A percentile compares a stretch with the other conserved stretches of the same genome.
These are phyloP conservation scores for Brassica hybrid DNA, from an alignment of 441 rosid genomes.

Conservation along the genomic window DNA sequence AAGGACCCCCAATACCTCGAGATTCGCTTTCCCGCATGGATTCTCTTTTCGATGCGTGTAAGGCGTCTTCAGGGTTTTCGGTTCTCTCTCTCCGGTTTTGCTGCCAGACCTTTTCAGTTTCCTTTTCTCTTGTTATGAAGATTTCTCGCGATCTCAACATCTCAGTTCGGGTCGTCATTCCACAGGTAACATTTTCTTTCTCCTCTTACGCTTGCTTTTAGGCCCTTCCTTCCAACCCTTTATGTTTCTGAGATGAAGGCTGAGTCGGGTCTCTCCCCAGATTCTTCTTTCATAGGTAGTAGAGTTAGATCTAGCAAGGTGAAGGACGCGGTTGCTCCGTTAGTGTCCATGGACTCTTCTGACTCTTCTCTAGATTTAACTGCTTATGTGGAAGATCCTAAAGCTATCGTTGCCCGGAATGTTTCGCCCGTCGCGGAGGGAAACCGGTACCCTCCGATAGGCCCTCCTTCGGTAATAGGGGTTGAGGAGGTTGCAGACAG, in stretches of 20 bases:
- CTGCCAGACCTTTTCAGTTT: not conserved
- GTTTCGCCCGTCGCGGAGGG: not conserved
- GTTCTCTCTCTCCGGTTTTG: not conserved
- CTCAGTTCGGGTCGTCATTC: not conserved
- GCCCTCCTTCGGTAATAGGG: not conserved
- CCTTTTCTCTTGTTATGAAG: not conserved
- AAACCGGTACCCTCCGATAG: not conserved
- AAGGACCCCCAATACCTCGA: no score
- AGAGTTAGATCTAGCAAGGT: no score
- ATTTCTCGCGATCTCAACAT: not conserved
- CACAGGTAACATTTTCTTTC: not conserved
- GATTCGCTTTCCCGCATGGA: not conserved
- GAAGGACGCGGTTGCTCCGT: no score
- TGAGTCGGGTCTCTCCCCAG: not conserved
- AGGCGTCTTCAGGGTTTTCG: not conserved
- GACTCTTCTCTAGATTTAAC: no score
- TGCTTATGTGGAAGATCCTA: not conserved
- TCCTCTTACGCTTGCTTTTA: not conserved
- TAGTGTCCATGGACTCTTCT: no score
- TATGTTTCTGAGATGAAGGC: not conserved
- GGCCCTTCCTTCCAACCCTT: not conserved
- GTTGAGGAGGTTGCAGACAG: not conserved
- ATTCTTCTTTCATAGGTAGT: no score
- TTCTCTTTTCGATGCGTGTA: no score
- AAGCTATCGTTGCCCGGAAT: not conserved